These are phyloP conservation scores for Crithidia expoeki DNA, from an alignment of 208 protist species.

Conservation along the genomic window DNA sequence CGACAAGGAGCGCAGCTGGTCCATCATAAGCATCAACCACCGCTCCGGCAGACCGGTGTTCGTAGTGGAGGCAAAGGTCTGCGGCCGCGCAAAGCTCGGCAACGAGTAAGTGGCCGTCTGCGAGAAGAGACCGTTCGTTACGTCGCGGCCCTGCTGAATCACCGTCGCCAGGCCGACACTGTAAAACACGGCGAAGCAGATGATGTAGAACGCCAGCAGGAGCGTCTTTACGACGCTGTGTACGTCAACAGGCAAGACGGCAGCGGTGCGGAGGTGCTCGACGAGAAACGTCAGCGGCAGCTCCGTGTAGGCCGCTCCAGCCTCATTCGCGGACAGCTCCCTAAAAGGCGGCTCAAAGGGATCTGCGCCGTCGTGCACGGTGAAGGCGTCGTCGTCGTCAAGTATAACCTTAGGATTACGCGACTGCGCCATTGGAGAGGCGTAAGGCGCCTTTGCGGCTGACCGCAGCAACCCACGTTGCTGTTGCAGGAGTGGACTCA, in stretches of 20 bases:
- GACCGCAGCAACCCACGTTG: neutral
- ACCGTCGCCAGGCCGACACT: slow-evolving; percentile 6
- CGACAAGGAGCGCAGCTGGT: slow-evolving; percentile 16
- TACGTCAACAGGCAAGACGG: slow-evolving; percentile 7
- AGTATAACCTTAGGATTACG: slow-evolving; percentile 6
- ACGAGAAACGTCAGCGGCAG: slow-evolving; percentile 48
- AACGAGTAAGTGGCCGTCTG: slow-evolving; percentile 32
- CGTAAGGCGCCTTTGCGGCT: neutral
- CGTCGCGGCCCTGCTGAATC: slow-evolving; percentile 16
- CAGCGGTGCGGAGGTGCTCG: slow-evolving; percentile 22
- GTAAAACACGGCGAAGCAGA: slow-evolving; percentile 28
- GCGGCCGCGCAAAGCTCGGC: slow-evolving; percentile 32
- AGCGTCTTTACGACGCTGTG: neutral
- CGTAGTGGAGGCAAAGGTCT: slow-evolving; percentile 35
- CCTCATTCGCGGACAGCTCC: slow-evolving; percentile 30
- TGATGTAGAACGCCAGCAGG: slow-evolving; percentile 6
- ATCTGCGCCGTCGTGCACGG: neutral
- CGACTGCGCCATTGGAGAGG: slow-evolving; percentile 6
- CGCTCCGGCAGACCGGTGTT: neutral
- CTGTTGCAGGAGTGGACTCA: neutral
- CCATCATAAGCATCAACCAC: slow-evolving; percentile 26
- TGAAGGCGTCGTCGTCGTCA: neutral
- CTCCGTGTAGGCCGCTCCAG: slow-evolving; percentile 39
- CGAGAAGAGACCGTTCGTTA: slow-evolving; percentile 21
- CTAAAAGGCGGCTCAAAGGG: neutral